Evolutionary conservation across 768 basidiomycete genomes (phyloP), one percentile per base, ranked within the genome.

Genomic region (Psilocybe tampanensis): DNA sequence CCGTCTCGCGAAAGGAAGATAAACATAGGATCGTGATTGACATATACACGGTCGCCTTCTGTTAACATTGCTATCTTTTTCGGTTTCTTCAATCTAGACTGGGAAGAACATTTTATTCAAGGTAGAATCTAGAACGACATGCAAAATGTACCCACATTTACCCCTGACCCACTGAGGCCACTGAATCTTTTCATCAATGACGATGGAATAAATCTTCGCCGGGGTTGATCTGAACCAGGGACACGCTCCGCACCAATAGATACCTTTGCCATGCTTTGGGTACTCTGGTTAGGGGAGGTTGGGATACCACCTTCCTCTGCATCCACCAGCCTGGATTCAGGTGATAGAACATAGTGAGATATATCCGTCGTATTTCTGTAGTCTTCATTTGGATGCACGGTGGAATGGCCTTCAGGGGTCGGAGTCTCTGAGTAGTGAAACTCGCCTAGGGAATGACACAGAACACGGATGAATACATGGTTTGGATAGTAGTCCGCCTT

Each of bases 1-100:
- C 78, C 86, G 63, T 89, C 83, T 44, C 82, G 76, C 57, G 84
- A 75, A 29, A 90, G 74, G 69, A 89, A 89, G 34, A 88, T 80
- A 65, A 80, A 88, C 68, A 89, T 71, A 8, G 88, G 85, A 44
- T 81, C 75, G 45, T 86, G 75, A 52, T 74, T 75, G 15, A 89
- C 80, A 34, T 77, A 72, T 9, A 89, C 81, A 21, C 84, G 76
- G 23, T 85, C 80, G 9, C 77, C 84, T 58, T 76, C 74, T 60
- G 79, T 74, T 47, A 75, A 54, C 2, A 64, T 64, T 44, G 65
- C 56, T 18, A 76, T 67, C 41, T 67, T 59, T n/a, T 58, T 41
- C 0, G 67, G 53, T 34, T 67, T 65, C 45, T 65, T 57, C 47
- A 67, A 57, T 50, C 64, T 66, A 1, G 61, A 64, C 67, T 59